Percentiles rank a stretch among this genome's conserved stretches.
phyloP scores from a whole-genome alignment of 352 stramenopile species.

The Pythium guiyangense region DNA sequence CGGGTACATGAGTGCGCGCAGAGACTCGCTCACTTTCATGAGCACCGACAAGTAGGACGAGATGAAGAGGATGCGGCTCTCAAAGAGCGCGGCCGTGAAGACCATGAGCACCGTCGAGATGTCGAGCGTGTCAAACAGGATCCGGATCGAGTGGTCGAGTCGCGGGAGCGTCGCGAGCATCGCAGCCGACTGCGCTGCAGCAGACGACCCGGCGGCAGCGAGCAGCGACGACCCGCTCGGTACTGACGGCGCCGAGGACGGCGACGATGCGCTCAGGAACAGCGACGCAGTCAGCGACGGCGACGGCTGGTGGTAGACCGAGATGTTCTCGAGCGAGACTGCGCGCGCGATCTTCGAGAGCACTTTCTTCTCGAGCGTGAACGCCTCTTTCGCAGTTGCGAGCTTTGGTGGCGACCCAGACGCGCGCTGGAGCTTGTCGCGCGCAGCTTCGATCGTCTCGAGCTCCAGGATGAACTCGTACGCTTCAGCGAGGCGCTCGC shows the following conservation, averaged over 20 bases:
- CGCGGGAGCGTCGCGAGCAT: conserved; percentile 48
- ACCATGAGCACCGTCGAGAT: conserved; percentile 68
- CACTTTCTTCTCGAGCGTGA: conserved; percentile 76
- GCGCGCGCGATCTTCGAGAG: conserved; percentile 65
- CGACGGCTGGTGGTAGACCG: conserved; percentile 34
- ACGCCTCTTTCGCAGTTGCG: conserved; percentile 20
- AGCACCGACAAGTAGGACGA: conserved; percentile 79
- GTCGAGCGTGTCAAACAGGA: conserved; percentile 80
- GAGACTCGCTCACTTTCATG: conserved; percentile 73
- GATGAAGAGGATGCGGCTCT: conserved; percentile 78
- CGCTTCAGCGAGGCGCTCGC: conserved; percentile 70
- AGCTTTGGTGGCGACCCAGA: conserved; percentile 10
- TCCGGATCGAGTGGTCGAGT: conserved; percentile 68
- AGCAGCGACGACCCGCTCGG: not conserved
- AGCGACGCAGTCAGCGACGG: conserved; percentile 24
- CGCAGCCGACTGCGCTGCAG: conserved; percentile 22
- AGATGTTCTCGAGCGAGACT: conserved; percentile 63
- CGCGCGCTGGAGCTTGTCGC: conserved; percentile 21
- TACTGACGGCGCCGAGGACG: conserved; percentile 9
- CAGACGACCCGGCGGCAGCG: conserved; percentile 15
- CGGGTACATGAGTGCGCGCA: conserved; percentile 80
- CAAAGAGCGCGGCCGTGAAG: conserved; percentile 73
- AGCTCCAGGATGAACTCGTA: conserved; percentile 81
- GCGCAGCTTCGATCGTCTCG: conserved; percentile 38
- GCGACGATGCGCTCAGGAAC: conserved; percentile 21